phyloP scores from a whole-genome alignment of 257 asterid genomes.

The Voacanga thouarsii region DNA sequence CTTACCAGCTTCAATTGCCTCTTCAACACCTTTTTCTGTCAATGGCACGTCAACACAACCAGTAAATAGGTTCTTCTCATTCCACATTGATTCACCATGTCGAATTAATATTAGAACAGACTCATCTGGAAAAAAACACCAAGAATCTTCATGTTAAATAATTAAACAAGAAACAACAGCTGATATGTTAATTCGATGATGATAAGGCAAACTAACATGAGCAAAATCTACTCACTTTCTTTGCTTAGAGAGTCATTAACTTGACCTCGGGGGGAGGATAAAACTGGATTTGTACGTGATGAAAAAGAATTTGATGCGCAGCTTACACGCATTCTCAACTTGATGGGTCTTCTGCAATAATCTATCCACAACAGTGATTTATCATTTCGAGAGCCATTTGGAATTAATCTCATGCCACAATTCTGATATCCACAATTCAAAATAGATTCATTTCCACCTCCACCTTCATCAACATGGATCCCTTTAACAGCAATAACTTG shows the following conservation, averaged over 20 bases:
- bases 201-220: too few relatives aligned
- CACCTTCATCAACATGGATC: not conserved
- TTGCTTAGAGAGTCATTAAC: slow-evolving; percentile 18
- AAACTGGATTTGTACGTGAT: slow-evolving; percentile 22
- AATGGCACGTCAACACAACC: slow-evolving; percentile 95
- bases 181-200: not conserved
- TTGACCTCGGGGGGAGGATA: slow-evolving; percentile 21
- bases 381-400: slow-evolving; percentile 6
- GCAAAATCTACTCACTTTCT: slow-evolving; percentile 43
- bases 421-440: slow-evolving; percentile 14
- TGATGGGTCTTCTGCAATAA: slow-evolving; percentile 17
- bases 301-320: slow-evolving; percentile 14
- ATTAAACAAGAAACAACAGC: not conserved
- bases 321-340: slow-evolving; percentile 2
- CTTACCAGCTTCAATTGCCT: slow-evolving; percentile 93
- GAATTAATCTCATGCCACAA: slow-evolving; percentile 13
- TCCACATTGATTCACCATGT: slow-evolving; percentile 98
- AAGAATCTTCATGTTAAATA: not conserved
- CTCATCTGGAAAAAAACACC: slow-evolving; percentile 42
- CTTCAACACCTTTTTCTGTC: slow-evolving; percentile 74
- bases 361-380: slow-evolving; percentile 13
- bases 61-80: slow-evolving; percentile 86
- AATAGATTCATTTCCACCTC: slow-evolving; percentile 10
- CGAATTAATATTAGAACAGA: slow-evolving; percentile 70
- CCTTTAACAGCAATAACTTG: slow-evolving; percentile 27